Percentiles rank a stretch among this genome's conserved stretches.
phyloP scores from a whole-genome alignment of 805 yeast genomes.

The Ogataea trehalophila region DNA sequence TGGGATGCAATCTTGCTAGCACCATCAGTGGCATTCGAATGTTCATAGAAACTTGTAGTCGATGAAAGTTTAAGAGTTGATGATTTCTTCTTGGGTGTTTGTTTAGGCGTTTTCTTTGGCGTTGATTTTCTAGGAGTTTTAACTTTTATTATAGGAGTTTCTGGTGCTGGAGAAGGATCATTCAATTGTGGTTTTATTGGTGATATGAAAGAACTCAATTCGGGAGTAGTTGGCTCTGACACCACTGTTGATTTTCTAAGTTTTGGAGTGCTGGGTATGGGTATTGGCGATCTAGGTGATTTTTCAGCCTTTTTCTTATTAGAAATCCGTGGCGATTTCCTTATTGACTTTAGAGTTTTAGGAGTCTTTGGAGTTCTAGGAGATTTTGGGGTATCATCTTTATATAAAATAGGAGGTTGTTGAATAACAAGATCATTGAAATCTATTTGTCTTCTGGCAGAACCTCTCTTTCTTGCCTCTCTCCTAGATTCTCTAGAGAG shows the following conservation, averaged over 20 bases:
- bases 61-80: not conserved
- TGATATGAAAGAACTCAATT: conserved; percentile 17
- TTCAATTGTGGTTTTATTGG: conserved; percentile 4
- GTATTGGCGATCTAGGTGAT: too few relatives aligned
- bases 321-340: too few relatives aligned
- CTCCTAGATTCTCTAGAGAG: conserved; percentile 24
- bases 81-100: not conserved
- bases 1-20: too few relatives aligned
- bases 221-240: conserved; percentile 1
- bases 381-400: not conserved
- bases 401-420: conserved; percentile 9
- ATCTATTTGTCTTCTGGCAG: conserved; percentile 24
- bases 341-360: not conserved
- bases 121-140: not conserved
- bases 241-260: not conserved
- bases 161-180: too few relatives aligned
- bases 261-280: too few relatives aligned
- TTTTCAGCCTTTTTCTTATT: too few relatives aligned
- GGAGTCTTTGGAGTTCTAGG: conserved; percentile 6
- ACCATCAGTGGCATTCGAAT: too few relatives aligned
- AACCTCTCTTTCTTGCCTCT: conserved; percentile 30
- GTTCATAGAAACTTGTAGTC: not conserved
- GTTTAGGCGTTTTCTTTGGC: not conserved
- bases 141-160: too few relatives aligned
- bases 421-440: conserved; percentile 23